Evolutionary conservation across 495 filamentous ascomycete species (phyloP).

Genomic region (Aspergillus leporis): DNA sequence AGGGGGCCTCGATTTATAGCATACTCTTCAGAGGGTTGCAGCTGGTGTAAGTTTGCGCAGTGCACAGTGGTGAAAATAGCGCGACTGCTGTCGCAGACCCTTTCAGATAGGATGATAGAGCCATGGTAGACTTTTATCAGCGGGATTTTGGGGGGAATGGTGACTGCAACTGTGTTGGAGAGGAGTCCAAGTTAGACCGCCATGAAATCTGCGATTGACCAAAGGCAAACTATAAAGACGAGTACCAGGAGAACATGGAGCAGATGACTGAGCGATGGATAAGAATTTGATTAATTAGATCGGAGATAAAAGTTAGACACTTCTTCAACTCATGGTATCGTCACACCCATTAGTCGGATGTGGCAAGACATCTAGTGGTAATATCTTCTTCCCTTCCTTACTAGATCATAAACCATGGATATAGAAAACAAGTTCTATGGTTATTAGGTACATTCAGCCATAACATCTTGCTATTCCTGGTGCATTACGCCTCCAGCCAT

Average conservation of each 20-base stretch:
- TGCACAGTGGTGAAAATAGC: constrained; percentile 33
- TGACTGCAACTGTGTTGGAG: neutral
- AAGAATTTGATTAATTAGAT: neutral
- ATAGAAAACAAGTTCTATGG: neutral
- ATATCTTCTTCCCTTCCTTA: neutral
- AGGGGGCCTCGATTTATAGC: neutral
- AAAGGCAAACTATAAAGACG: neutral
- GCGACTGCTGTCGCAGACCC: constrained; percentile 25
- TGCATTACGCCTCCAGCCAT: neutral
- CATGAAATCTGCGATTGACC: neutral
- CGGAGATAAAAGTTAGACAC: neutral
- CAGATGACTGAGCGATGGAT: neutral
- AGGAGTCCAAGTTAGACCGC: neutral
- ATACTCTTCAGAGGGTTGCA: constrained; percentile 68
- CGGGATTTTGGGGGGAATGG: neutral
- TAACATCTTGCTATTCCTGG: neutral
- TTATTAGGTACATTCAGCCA: neutral
- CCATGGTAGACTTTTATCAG: constrained; percentile 12
- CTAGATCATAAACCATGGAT: neutral
- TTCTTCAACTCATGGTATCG: neutral
- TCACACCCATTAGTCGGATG: neutral
- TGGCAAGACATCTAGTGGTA: neutral
- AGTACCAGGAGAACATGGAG: neutral
- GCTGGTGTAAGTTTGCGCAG: constrained; percentile 69
- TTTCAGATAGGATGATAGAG: constrained; percentile 20